Evolutionary conservation across 495 filamentous ascomycete genomes (phyloP).

Genomic region (Xylaria longipes): DNA sequence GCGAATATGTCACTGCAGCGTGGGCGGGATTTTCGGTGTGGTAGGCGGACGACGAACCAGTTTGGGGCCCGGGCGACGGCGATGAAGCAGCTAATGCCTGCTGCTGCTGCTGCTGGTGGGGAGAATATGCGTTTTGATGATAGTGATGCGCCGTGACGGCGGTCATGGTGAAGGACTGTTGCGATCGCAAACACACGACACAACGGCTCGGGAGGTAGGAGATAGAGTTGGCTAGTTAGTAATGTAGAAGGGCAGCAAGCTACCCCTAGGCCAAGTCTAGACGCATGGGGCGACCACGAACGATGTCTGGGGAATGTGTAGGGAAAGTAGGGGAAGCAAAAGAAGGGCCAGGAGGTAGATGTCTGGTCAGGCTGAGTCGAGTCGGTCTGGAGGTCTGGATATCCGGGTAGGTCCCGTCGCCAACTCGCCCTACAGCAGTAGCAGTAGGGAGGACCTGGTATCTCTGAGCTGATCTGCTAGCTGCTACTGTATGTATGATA

Average conservation of each 20-base stretch:
- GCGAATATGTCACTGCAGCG: not conserved
- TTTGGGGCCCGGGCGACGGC: not conserved
- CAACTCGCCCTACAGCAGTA: not conserved
- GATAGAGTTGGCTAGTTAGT: not conserved
- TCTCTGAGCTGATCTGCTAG: not conserved
- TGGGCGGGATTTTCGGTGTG: constrained; percentile 18
- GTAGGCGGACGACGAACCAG: constrained; percentile 5
- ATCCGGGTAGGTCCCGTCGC: constrained; percentile 12
- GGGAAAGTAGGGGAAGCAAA: too few species aligned
- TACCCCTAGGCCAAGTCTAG: not conserved
- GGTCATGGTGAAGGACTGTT: constrained; percentile 21
- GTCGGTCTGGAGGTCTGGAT: constrained; percentile 15
- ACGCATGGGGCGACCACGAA: constrained; percentile 11
- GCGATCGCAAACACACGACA: not conserved
- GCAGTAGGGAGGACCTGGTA: not conserved
- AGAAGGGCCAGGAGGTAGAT: not conserved
- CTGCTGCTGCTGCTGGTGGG: constrained; percentile 9
- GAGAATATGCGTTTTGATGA: constrained; percentile 9
- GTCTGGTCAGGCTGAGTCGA: not conserved
- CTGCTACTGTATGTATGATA: too few species aligned
- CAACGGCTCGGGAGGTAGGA: not conserved
- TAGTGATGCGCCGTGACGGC: constrained; percentile 24
- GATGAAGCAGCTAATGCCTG: not conserved
- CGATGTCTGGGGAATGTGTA: not conserved
- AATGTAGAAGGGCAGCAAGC: constrained; percentile 16